Conservation (phyloP, 345 rosid species). For the Syzygium jambos region DNA sequence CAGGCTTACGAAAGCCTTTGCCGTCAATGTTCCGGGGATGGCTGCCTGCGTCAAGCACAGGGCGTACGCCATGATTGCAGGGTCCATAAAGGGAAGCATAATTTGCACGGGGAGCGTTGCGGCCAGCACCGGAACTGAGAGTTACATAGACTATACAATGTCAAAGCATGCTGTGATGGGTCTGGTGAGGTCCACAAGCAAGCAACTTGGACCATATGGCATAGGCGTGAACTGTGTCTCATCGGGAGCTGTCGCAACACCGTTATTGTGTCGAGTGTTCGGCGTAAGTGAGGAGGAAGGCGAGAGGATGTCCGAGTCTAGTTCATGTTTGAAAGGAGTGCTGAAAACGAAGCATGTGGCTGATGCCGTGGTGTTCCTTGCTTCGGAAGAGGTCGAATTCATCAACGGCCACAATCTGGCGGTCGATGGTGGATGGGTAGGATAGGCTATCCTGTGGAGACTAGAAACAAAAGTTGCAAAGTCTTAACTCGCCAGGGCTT, state of each 20-base stretch:
- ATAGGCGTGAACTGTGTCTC: slow-evolving; percentile 22
- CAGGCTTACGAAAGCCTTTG: slow-evolving; percentile 2
- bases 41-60: slow-evolving; percentile 16
- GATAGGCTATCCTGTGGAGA: too few species aligned
- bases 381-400: neutral
- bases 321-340: neutral
- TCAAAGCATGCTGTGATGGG: slow-evolving; percentile 23
- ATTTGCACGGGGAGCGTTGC: slow-evolving; percentile 16
- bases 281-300: neutral
- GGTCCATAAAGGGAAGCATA: slow-evolving; percentile 11
- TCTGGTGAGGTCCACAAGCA: slow-evolving; percentile 14
- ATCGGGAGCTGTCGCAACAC: slow-evolving; percentile 18
- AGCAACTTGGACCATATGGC: slow-evolving; percentile 13
- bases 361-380: neutral
- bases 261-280: neutral
- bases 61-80: slow-evolving; percentile 18
- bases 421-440: neutral
- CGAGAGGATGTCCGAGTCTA: neutral
- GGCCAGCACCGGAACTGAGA: neutral
- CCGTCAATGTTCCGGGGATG: slow-evolving; percentile 12
- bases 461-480: too few species aligned
- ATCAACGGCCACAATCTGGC: neutral
- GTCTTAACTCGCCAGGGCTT: too few species aligned
- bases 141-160: slow-evolving; percentile 12
- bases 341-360: neutral